A percentile compares a stretch with the other conserved stretches of the same genome.
Evolutionary conservation across 192 early-diverging fungal genomes (phyloP).

Genomic region (Linnemannia elongata): DNA sequence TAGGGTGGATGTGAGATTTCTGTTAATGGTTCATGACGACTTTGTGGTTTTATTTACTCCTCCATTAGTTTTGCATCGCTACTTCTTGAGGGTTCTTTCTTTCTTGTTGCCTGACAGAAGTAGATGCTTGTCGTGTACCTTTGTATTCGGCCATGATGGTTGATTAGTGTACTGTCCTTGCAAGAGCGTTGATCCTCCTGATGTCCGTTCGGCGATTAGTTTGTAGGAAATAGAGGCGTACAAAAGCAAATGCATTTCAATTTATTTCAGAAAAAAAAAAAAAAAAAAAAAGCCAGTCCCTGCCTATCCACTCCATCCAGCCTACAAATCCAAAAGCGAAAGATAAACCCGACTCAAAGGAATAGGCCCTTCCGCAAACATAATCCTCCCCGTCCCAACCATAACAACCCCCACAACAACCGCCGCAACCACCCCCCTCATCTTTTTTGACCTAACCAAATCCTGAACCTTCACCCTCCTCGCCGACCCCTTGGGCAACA

Average conservation of each 20-base stretch:
- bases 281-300: neutral
- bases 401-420: slow-evolving; percentile 19
- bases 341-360: slow-evolving; percentile 29
- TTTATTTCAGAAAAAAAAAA: neutral
- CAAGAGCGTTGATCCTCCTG: neutral
- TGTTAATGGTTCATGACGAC: neutral
- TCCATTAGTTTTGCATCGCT: neutral
- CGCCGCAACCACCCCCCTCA: slow-evolving; percentile 15
- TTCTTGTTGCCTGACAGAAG: neutral
- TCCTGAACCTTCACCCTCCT: slow-evolving; percentile 17
- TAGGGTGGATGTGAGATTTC: neutral
- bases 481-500: slow-evolving; percentile 16
- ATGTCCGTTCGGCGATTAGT: neutral
- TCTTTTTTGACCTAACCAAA: slow-evolving; percentile 5
- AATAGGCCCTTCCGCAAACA: slow-evolving; percentile 19
- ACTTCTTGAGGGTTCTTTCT: neutral
- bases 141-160: slow-evolving; percentile 59
- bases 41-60: neutral
- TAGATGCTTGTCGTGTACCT: slow-evolving; percentile 22
- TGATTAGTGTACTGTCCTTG: neutral
- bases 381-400: slow-evolving; percentile 33
- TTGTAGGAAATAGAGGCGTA: neutral
- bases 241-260: neutral
- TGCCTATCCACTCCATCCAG: no score
- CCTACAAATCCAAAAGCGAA: neutral